Conservation (phyloP, 2,329 filamentous ascomycete genomes). For the Alternaria gansuensis region DNA sequence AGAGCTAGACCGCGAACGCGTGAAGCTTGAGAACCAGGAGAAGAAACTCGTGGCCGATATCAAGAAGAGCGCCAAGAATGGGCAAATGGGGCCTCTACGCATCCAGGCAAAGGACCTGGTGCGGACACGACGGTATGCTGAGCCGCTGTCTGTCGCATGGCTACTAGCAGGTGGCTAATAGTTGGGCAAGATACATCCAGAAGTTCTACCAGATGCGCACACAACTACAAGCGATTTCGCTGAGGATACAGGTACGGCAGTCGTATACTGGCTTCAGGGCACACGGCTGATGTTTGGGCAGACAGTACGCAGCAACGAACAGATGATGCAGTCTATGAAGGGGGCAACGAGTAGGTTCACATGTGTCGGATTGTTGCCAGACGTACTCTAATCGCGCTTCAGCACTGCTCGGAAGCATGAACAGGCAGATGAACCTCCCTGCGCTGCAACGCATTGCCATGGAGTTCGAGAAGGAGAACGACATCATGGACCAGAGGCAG, state of each 20-base stretch:
- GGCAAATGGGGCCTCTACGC: constrained; percentile 97
- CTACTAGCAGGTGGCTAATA: constrained; percentile 17
- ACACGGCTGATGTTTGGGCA: constrained; percentile 53
- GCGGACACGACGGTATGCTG: constrained; percentile 75
- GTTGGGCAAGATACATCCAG: constrained; percentile 77
- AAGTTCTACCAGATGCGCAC: constrained; percentile 99
- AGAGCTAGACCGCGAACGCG: constrained; percentile 91
- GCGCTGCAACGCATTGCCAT: constrained; percentile 95
- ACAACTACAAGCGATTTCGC: constrained; percentile 92
- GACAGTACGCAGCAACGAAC: constrained; percentile 97
- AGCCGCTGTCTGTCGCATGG: constrained; percentile 1
- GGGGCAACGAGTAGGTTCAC: constrained; percentile 72
- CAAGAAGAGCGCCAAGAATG: constrained; percentile 97
- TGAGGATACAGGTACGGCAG: constrained; percentile 84
- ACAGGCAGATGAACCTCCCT: constrained; percentile 95
- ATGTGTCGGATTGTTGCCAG: background rate
- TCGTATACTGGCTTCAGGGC: background rate
- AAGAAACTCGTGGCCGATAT: constrained; percentile 96
- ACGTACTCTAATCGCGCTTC: constrained; percentile 26
- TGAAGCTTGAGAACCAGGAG: constrained; percentile 98
- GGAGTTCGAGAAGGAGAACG: constrained; percentile 99
- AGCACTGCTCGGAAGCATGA: constrained; percentile 93
- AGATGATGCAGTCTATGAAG: constrained; percentile 99
- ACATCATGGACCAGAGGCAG: constrained; percentile 98
- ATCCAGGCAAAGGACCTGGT: constrained; percentile 98